Evolutionary conservation across 176 grass and related monocot species (phyloP).

Genomic region (Carex parvula): DNA sequence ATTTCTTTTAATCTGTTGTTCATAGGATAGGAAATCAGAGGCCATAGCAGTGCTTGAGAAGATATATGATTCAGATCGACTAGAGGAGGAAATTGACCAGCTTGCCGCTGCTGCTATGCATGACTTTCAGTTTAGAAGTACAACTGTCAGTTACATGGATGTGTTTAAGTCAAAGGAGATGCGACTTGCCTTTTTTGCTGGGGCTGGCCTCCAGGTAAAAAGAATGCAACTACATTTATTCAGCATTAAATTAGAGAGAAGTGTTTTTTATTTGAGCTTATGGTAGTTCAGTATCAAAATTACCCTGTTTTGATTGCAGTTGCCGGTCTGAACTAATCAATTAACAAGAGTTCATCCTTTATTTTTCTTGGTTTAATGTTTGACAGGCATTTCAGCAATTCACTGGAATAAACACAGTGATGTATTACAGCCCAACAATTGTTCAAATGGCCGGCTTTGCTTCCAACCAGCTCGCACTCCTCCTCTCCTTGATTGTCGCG

Average conservation of each 20-base stretch:
- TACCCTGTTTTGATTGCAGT: background rate
- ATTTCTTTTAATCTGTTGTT: constrained; percentile 19
- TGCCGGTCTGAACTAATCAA: background rate
- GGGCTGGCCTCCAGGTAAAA: constrained; percentile 91
- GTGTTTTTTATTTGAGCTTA: background rate
- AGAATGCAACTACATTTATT: background rate
- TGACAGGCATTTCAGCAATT: constrained; percentile 93
- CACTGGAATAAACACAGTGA: constrained; percentile 97
- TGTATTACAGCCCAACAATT: constrained; percentile 94
- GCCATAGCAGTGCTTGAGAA: constrained; percentile 65
- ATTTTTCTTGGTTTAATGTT: background rate
- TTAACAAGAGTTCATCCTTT: background rate
- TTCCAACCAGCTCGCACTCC: constrained; percentile 78
- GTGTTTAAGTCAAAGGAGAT: constrained; percentile 86
- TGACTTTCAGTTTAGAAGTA: constrained; percentile 48
- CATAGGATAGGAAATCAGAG: constrained; percentile 77
- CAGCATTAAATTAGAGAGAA: background rate
- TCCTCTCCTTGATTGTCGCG: constrained; percentile 65
- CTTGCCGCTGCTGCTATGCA: constrained; percentile 65
- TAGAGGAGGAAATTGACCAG: constrained; percentile 78
- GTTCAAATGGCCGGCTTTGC: constrained; percentile 96
- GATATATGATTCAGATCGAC: constrained; percentile 63
- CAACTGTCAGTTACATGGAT: constrained; percentile 48
- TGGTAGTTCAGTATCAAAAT: background rate
- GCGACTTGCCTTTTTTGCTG: constrained; percentile 79